A percentile compares a stretch with the other conserved stretches of the same genome.
phyloP scores from a whole-genome alignment of 2,329 filamentous ascomycete species.

The Aspergillus neotritici region DNA sequence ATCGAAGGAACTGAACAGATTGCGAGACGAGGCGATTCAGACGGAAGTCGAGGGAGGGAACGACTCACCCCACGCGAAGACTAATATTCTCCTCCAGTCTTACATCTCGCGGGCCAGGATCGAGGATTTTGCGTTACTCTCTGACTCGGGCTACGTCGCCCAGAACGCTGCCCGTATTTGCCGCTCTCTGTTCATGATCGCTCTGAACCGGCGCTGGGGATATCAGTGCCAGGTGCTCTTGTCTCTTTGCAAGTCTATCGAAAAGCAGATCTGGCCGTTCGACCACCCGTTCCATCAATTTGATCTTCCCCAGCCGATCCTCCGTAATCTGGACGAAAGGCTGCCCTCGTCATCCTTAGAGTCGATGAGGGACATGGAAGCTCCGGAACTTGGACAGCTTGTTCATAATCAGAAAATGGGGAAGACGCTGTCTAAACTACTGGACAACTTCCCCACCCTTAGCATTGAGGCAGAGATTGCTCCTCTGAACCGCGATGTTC shows the following conservation, averaged over 20 bases:
- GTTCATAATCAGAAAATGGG: constrained; percentile 91
- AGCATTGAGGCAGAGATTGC: constrained; percentile 91
- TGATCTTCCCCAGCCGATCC: constrained; percentile 74
- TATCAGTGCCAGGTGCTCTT: constrained; percentile 88
- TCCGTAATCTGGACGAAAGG: constrained; percentile 81
- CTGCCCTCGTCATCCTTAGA: constrained; percentile 69
- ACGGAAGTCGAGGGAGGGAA: constrained; percentile 70
- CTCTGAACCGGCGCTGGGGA: constrained; percentile 89
- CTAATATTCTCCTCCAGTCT: constrained; percentile 88
- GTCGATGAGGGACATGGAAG: constrained; percentile 83
- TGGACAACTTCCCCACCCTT: constrained; percentile 88
- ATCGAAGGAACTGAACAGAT: constrained; percentile 71
- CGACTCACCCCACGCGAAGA: constrained; percentile 74
- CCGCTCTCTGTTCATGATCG: constrained; percentile 93
- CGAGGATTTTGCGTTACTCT: constrained; percentile 89
- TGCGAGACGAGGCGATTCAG: constrained; percentile 65
- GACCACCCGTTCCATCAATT: constrained; percentile 95
- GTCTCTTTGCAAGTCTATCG: constrained; percentile 92
- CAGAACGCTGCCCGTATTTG: constrained; percentile 95
- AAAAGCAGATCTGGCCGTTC: constrained; percentile 91
- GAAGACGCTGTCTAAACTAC: constrained; percentile 68
- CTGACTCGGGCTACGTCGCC: constrained; percentile 89
- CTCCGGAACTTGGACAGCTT: constrained; percentile 79
- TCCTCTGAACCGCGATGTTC: constrained; percentile 86
- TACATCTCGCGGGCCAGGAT: constrained; percentile 84